Conservation (phyloP, 306 rosid genomes). For the Glycine soja region DNA sequence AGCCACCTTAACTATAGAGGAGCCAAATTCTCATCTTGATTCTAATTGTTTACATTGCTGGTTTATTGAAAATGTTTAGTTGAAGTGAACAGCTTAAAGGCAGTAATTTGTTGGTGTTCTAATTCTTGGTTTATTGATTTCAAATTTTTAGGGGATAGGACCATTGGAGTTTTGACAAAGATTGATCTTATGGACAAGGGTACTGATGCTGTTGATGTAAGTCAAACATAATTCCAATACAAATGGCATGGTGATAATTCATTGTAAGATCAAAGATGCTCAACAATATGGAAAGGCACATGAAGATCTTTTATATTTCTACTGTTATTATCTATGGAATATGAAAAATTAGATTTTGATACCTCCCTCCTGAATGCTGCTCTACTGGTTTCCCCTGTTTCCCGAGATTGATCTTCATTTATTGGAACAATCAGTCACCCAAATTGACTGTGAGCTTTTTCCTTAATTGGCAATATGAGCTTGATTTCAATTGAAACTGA, state of each 20-base stretch:
- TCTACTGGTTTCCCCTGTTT: constrained; percentile 6
- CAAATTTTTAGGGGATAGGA: constrained; percentile 80
- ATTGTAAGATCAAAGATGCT: constrained; percentile 29
- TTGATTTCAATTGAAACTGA: constrained; percentile 13
- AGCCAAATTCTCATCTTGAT: background rate
- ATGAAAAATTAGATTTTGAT: constrained; percentile 15
- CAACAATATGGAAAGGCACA: background rate
- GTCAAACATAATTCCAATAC: constrained; percentile 44
- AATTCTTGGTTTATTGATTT: constrained; percentile 38
- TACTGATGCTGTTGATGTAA: constrained; percentile 96
- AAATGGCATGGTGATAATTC: constrained; percentile 31
- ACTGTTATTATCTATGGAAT: background rate
- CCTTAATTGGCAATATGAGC: constrained; percentile 17
- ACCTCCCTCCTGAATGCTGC: constrained; percentile 18
- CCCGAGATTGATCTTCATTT: constrained; percentile 16
- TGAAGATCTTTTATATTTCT: constrained; percentile 32
- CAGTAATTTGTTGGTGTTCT: constrained; percentile 22
- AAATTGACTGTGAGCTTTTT: constrained; percentile 15
- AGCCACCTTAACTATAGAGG: background rate
- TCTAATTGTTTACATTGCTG: background rate
- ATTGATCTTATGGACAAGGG: constrained; percentile 99
- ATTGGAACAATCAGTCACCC: background rate
- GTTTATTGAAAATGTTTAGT: constrained; percentile 12
- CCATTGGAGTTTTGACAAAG: constrained; percentile 94
- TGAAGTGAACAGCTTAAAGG: constrained; percentile 36